Evolutionary conservation across 225 moss, liverwort and hornwort species (phyloP), one percentile per base, ranked within the genome.

Genomic region (Antitrichia curtipendula): DNA sequence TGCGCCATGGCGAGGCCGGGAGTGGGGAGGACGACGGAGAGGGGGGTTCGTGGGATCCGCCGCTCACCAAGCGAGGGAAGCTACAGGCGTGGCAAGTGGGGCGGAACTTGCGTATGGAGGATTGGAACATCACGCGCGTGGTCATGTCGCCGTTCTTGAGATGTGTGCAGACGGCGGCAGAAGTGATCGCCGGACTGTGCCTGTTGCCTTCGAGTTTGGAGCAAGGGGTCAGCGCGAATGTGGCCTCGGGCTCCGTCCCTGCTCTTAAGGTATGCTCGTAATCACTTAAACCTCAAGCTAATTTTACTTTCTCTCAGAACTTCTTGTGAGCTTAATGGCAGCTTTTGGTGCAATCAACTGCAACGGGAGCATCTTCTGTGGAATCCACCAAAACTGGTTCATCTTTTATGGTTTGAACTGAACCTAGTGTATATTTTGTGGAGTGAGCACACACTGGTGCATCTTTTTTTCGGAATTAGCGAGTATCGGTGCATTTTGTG

Each of bases 141-240:
- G 75, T 95, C 19, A 88, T 89, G 74, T 96, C 95, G 9, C 95
- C 94, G 10, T 90, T 89, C 74, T 85, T 96, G 68, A 63, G 92
- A 16, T 96, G 95, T 71, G 94, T 96, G 86, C 95, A 96, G 72
- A 96, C 95, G 32, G 94, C 95, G 31, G 93, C 92, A 2, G 95
- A 94, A 86, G 93, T 96, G 23, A 83, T 96, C n/a, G 90, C 88
- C 3, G 95, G 93, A 47, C 70, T 96, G 8, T 89, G 90, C 80
- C 74, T 86, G 65, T 83, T 88, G n/a, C 94, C 93, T 50, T 91
- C 84, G 72, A 93, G 90, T 81, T 78, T 85, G 36, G 89, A 81
- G 36, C 87, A 82, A 36, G 75, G 53, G 61, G 28, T 19, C 52
- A 85, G 25, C 28, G 32, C 16, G 24, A 28, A 10, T 50, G 75